phyloP scores from a whole-genome alignment of 768 basidiomycete species.

The Lyophyllum shimeji region DNA sequence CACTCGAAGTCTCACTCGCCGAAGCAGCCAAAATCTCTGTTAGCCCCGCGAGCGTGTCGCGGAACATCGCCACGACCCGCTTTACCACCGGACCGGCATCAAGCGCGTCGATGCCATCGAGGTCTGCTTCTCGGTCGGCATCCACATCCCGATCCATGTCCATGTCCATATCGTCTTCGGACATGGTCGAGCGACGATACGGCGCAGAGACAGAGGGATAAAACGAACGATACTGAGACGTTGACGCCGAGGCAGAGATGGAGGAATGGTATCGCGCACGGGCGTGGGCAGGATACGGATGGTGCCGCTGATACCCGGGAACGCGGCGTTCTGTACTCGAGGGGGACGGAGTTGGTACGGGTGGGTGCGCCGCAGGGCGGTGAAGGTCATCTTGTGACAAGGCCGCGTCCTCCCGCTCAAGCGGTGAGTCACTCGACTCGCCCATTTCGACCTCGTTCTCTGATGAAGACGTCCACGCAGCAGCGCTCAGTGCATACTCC shows the following conservation, averaged over 20 bases:
- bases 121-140: background rate
- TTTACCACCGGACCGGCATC: conserved; percentile 5
- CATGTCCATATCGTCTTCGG: background rate
- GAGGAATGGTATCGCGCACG: background rate
- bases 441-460: background rate
- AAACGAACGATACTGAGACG: background rate
- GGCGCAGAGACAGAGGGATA: conserved; percentile 5
- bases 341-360: background rate
- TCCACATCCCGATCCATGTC: background rate
- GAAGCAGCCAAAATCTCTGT: conserved; percentile 2
- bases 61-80: conserved; percentile 11
- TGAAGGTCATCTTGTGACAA: background rate
- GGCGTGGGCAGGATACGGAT: background rate
- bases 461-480: conserved; percentile 9
- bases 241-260: background rate
- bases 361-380: background rate
- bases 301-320: background rate
- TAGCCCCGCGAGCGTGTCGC: conserved; percentile 9
- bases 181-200: background rate
- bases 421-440: background rate
- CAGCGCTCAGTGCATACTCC: conserved; percentile 7
- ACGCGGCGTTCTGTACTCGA: background rate
- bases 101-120: background rate
- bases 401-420: background rate
- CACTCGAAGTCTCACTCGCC: background rate